Conservation (phyloP, 2,329 filamentous ascomycete species). For the Pseudogymnoascus sp. region DNA sequence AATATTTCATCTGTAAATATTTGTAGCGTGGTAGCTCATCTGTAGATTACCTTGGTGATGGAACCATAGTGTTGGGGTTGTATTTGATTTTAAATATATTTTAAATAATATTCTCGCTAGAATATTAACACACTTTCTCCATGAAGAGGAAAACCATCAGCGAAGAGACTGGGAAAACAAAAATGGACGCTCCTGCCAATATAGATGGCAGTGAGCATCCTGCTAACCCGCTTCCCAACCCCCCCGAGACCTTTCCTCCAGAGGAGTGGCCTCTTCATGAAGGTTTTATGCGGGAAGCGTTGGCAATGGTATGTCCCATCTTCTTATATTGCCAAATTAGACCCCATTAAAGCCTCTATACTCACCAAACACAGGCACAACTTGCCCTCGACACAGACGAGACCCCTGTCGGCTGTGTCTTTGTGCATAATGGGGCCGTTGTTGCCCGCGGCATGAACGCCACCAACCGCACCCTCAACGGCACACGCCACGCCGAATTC, state of each 20-base stretch:
- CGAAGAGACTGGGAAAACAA: constrained; percentile 2
- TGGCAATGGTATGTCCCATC: constrained; percentile 60
- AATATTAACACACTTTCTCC: background rate
- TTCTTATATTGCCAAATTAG: constrained; percentile 4
- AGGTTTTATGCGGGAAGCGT: constrained; percentile 71
- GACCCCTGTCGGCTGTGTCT: constrained; percentile 92
- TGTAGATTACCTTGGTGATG: background rate
- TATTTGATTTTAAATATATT: background rate
- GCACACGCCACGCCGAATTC: constrained; percentile 92
- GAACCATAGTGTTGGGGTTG: background rate
- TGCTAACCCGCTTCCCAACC: background rate
- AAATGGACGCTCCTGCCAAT: constrained; percentile 9
- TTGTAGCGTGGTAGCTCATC: background rate
- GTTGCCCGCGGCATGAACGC: constrained; percentile 94
- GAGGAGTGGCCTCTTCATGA: background rate
- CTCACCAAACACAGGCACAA: constrained; percentile 52
- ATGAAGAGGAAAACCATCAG: constrained; percentile 3
- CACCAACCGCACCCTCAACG: constrained; percentile 83
- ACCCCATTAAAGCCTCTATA: background rate
- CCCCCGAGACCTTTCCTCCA: background rate
- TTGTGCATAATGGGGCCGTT: constrained; percentile 69
- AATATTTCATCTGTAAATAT: background rate
- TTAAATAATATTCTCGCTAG: background rate
- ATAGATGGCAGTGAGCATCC: constrained; percentile 6
- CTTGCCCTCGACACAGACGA: constrained; percentile 78